Conservation (phyloP, 129 eudicot species). For the Chrysanthemum makinoi region DNA sequence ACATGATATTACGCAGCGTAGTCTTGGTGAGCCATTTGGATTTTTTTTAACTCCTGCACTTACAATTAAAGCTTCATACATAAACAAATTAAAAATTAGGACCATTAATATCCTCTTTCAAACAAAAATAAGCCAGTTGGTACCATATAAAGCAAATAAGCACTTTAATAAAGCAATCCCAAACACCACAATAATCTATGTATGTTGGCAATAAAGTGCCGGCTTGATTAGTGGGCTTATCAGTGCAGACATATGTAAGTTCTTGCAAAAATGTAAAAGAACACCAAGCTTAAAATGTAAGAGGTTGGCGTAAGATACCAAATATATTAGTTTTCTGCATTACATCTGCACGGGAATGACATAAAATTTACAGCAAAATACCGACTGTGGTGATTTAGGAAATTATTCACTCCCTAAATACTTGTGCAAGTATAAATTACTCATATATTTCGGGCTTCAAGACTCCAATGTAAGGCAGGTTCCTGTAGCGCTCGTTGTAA, state of each 20-base stretch:
- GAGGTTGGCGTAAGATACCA: background rate
- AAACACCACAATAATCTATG: no score
- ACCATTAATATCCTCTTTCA: no score
- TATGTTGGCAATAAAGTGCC: no score
- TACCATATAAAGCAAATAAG: no score
- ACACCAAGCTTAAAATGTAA: background rate
- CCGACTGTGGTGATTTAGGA: background rate
- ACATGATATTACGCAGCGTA: constrained; percentile 13
- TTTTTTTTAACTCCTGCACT: no score
- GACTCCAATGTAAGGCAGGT: constrained; percentile 83
- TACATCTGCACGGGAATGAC: background rate
- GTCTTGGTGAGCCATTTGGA: no score
- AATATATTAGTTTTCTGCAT: background rate
- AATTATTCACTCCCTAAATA: constrained; percentile 12
- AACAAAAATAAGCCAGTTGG: no score
- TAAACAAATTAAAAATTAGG: no score
- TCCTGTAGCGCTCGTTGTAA: constrained; percentile 74
- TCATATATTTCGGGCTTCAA: constrained; percentile 78
- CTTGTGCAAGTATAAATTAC: constrained; percentile 3
- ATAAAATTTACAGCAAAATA: constrained; percentile 4
- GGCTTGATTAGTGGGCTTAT: no score
- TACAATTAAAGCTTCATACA: no score
- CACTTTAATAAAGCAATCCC: no score
- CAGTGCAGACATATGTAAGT: no score
- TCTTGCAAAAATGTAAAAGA: background rate